Percentiles rank a stretch among this genome's conserved stretches.
Evolutionary conservation across 352 stramenopile genomes (phyloP).

Genomic region (Phytophthora colocasiae): DNA sequence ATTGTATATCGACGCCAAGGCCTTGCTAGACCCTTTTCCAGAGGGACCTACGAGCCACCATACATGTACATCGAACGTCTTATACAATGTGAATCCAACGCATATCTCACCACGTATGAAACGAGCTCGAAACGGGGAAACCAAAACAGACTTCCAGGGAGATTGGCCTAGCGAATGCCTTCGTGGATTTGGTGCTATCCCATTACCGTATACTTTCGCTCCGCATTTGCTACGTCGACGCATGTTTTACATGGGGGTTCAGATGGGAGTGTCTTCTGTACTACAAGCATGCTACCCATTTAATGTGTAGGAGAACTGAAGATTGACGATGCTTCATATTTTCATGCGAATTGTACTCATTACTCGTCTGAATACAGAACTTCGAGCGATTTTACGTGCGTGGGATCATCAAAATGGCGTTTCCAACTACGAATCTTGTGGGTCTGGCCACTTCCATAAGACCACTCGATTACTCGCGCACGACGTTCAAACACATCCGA

Average conservation of each 20-base stretch:
- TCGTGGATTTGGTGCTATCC: slow-evolving; percentile 46
- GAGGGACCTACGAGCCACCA: slow-evolving; percentile 28
- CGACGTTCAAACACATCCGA: slow-evolving; percentile 34
- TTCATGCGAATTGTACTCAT: too few relatives aligned
- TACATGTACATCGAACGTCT: slow-evolving; percentile 35
- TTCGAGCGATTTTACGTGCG: slow-evolving; percentile 42
- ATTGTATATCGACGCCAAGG: slow-evolving; percentile 66
- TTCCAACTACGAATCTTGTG: slow-evolving; percentile 54
- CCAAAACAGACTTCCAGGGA: slow-evolving; percentile 23
- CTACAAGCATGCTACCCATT: slow-evolving; percentile 41
- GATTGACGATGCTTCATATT: too few relatives aligned
- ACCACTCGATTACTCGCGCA: slow-evolving; percentile 57
- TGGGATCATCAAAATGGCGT: slow-evolving; percentile 40
- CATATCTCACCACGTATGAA: slow-evolving; percentile 44
- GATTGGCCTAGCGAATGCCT: slow-evolving; percentile 54
- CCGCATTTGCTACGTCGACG: slow-evolving; percentile 45
- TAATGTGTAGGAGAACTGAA: slow-evolving; percentile 18
- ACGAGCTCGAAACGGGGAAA: slow-evolving; percentile 25
- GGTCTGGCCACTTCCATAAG: slow-evolving; percentile 37
- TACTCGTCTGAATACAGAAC: slow-evolving; percentile 47
- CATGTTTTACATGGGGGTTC: slow-evolving; percentile 48
- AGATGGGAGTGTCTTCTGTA: slow-evolving; percentile 28
- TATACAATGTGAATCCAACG: slow-evolving; percentile 58
- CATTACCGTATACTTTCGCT: slow-evolving; percentile 42
- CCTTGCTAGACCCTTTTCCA: slow-evolving; percentile 44